A percentile compares a stretch with the other conserved stretches of the same genome.
These are phyloP conservation scores for Trichoderma aggressivum DNA, from an alignment of 2,329 filamentous ascomycete species.

Conservation along the genomic window DNA sequence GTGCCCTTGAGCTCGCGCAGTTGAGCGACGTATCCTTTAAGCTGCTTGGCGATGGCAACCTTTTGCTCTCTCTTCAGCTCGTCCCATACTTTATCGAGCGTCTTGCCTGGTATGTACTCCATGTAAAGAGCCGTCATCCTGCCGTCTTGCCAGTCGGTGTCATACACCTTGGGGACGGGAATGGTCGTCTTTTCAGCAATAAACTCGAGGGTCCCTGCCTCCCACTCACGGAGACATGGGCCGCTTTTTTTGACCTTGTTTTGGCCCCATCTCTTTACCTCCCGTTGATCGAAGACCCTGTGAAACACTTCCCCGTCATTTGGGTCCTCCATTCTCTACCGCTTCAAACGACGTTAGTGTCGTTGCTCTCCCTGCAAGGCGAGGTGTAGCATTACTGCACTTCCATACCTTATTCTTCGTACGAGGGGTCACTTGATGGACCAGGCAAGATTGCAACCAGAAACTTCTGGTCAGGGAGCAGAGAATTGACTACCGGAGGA, in stretches of 20 bases:
- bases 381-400: background rate
- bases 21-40: background rate
- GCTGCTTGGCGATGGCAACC: background rate
- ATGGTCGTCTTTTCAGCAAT: slow-evolving; percentile 28
- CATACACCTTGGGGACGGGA: slow-evolving; percentile 29
- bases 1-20: background rate
- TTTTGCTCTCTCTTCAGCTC: background rate
- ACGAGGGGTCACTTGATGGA: background rate
- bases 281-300: background rate
- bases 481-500: background rate
- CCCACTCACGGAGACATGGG: background rate
- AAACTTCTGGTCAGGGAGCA: background rate
- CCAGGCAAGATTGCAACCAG: background rate
- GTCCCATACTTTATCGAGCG: background rate
- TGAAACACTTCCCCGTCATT: background rate
- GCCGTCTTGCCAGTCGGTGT: slow-evolving; percentile 7
- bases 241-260: background rate
- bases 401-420: background rate
- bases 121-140: background rate
- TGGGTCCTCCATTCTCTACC: background rate
- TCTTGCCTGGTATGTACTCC: background rate
- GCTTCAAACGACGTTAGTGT: background rate
- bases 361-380: background rate
- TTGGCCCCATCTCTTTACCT: background rate
- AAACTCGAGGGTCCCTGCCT: slow-evolving; percentile 30